phyloP scores from a whole-genome alignment of 192 early-diverging fungal species.

The Backusella liffmaniae region DNA sequence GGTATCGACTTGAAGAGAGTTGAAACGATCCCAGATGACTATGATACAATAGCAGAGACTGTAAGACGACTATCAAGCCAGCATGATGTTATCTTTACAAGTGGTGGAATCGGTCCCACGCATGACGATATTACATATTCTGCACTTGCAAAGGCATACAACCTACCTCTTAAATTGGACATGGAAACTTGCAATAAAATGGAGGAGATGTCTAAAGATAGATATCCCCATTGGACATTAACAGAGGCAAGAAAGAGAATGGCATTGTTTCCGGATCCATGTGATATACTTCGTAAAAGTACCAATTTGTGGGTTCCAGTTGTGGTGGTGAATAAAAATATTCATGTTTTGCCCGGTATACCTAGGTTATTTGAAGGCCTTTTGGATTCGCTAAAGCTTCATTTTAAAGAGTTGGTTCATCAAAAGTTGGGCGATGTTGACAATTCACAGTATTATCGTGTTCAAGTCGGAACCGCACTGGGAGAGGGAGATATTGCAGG shows the following conservation, averaged over 20 bases:
- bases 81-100: slow-evolving; percentile 66
- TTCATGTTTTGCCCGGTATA: slow-evolving; percentile 70
- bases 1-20: slow-evolving; percentile 61
- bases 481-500: slow-evolving; percentile 48
- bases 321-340: slow-evolving; percentile 60
- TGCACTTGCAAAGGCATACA: slow-evolving; percentile 60
- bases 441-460: slow-evolving; percentile 34
- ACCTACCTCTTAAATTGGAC: slow-evolving; percentile 47
- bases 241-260: slow-evolving; percentile 57
- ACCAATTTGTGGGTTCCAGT: slow-evolving; percentile 68
- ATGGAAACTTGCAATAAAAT: slow-evolving; percentile 55
- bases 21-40: slow-evolving; percentile 55
- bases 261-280: slow-evolving; percentile 58
- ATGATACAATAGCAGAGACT: slow-evolving; percentile 43
- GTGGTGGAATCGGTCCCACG: slow-evolving; percentile 69
- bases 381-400: slow-evolving; percentile 31
- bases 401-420: slow-evolving; percentile 14
- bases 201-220: slow-evolving; percentile 28
- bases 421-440: not conserved
- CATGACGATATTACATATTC: slow-evolving; percentile 70
- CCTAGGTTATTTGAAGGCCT: slow-evolving; percentile 61
- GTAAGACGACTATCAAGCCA: slow-evolving; percentile 45
- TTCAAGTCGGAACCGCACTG: slow-evolving; percentile 44
- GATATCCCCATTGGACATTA: slow-evolving; percentile 19
- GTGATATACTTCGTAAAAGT: slow-evolving; percentile 40